phyloP scores from a whole-genome alignment of 73 alveolate genomes.

The Tetrahymena elliotti region DNA sequence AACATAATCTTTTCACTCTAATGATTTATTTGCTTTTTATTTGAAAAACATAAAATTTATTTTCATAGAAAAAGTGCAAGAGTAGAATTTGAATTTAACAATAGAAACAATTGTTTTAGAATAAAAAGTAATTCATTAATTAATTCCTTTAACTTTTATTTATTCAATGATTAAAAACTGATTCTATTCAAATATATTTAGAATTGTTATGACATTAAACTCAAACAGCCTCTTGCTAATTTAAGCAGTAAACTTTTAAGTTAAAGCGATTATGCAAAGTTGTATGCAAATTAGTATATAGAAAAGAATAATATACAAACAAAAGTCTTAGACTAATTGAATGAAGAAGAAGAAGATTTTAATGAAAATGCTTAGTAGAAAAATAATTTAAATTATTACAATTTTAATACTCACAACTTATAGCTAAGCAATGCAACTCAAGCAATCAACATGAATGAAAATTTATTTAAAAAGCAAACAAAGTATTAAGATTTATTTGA shows the following conservation, averaged over 20 bases:
- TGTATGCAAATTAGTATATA: neutral
- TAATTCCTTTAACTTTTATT: neutral
- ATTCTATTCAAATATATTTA: neutral
- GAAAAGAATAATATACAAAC: neutral
- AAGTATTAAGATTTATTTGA: neutral
- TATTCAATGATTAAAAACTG: neutral
- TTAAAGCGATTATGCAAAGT: neutral
- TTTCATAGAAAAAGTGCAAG: neutral
- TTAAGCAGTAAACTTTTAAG: neutral
- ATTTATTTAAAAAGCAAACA: neutral
- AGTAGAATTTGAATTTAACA: neutral
- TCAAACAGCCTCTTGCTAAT: neutral
- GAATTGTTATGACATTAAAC: neutral
- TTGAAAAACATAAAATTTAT: neutral
- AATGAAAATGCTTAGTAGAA: neutral
- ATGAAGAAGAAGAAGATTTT: neutral
- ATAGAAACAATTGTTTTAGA: neutral
- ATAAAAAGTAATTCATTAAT: neutral
- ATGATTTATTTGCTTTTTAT: neutral
- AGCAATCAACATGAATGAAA: neutral
- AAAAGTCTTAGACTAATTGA: neutral
- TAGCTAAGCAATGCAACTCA: neutral
- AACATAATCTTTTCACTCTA: neutral
- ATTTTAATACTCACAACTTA: neutral
- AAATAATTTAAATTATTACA: neutral